Conservation (phyloP, 148 eudicot species). For the Dianthus caryophyllus region DNA sequence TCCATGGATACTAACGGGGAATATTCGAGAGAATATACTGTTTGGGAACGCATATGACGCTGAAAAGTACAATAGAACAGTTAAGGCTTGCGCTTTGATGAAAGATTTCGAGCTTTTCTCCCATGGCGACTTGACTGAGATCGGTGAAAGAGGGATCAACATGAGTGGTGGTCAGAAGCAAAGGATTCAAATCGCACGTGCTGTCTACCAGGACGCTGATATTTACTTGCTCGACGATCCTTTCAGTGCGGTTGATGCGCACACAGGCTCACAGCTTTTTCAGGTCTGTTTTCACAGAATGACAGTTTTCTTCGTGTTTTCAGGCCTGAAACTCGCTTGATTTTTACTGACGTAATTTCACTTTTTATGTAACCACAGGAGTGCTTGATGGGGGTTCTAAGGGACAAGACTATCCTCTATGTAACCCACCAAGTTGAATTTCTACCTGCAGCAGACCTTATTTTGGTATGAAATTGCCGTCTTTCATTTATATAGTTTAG, state of each 20-base stretch:
- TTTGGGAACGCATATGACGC: slow-evolving; percentile 74
- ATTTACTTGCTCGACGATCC: slow-evolving; percentile 96
- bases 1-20: slow-evolving; percentile 93
- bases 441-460: slow-evolving; percentile 97
- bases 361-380: slow-evolving; percentile 46
- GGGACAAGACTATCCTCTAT: slow-evolving; percentile 77
- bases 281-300: slow-evolving; percentile 42
- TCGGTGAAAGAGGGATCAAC: slow-evolving; percentile 93
- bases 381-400: slow-evolving; percentile 82
- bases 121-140: slow-evolving; percentile 83
- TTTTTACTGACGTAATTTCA: too few relatives aligned
- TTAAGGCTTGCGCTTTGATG: slow-evolving; percentile 71
- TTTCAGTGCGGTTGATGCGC: slow-evolving; percentile 98
- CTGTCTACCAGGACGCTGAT: slow-evolving; percentile 90
- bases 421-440: slow-evolving; percentile 98
- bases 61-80: slow-evolving; percentile 53
- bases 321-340: too few relatives aligned
- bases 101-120: slow-evolving; percentile 92
- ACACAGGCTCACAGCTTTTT: slow-evolving; percentile 89
- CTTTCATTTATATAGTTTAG: too few relatives aligned
- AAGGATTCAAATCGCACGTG: slow-evolving; percentile 97
- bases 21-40: slow-evolving; percentile 78
- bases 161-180: slow-evolving; percentile 99
- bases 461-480: slow-evolving; percentile 62
- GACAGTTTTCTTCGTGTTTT: background rate